Percentiles rank a stretch among this genome's conserved stretches.
These are phyloP conservation scores for Sarocladiaceae sp. DNA, from an alignment of 2,329 filamentous ascomycete species.

Conservation along the genomic window DNA sequence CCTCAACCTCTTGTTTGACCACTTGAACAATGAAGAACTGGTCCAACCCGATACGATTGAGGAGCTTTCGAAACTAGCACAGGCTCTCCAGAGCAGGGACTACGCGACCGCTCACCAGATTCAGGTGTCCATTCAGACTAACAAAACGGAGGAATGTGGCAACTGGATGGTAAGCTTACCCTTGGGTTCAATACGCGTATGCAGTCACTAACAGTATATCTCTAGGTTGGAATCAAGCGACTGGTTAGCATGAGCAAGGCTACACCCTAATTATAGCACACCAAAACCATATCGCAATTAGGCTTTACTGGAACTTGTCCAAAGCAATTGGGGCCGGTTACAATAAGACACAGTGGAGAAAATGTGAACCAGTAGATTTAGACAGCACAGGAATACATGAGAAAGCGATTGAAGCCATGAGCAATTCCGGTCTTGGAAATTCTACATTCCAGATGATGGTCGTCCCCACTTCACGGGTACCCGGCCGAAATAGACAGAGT, in stretches of 20 bases:
- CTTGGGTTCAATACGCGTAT: not conserved
- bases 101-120: conserved; percentile 64
- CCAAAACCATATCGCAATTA: too few species aligned
- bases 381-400: conserved; percentile 20
- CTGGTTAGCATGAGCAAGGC: conserved; percentile 76
- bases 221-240: conserved; percentile 69
- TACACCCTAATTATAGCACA: conserved; percentile 46
- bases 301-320: too few species aligned
- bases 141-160: conserved; percentile 75
- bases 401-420: conserved; percentile 7
- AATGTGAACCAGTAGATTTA: conserved; percentile 16
- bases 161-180: conserved; percentile 76
- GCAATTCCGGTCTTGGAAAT: too few species aligned
- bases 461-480: not conserved
- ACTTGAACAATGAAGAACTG: conserved; percentile 92
- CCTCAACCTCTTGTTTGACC: conserved; percentile 89
- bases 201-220: conserved; percentile 32
- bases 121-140: conserved; percentile 71
- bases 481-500: not conserved
- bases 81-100: conserved; percentile 64
- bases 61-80: conserved; percentile 59
- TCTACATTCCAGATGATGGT: not conserved
- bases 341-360: not conserved
- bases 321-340: not conserved
- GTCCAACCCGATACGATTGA: conserved; percentile 75